A percentile compares a stretch with the other conserved stretches of the same genome.
Conservation (phyloP, 192 early-diverging fungal species). For the Allomyces arbusculus region DNA sequence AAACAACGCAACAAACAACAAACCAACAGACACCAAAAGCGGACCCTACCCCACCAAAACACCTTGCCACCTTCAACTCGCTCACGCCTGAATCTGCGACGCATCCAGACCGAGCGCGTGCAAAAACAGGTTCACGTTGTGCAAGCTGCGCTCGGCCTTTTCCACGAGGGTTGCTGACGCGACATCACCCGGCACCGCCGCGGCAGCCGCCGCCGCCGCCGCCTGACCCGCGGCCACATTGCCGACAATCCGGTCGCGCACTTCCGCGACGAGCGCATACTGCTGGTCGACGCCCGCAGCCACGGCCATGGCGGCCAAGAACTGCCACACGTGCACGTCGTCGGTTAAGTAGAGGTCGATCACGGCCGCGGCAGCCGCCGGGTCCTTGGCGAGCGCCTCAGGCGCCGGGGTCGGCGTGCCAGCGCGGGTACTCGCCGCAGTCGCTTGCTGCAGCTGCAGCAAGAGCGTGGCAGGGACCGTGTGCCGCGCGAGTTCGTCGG, state of each 20-base stretch:
- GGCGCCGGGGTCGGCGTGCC: constrained; percentile 5
- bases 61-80: too few species aligned
- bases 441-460: constrained; percentile 5
- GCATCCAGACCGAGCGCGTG: constrained; percentile 88
- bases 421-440: constrained; percentile 16
- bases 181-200: constrained; percentile 51
- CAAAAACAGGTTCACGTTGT: constrained; percentile 86
- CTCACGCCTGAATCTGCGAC: constrained; percentile 27
- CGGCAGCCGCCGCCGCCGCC: neutral
- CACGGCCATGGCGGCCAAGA: constrained; percentile 85
- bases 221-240: constrained; percentile 1
- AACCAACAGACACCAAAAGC: too few species aligned
- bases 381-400: too few species aligned
- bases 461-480: neutral
- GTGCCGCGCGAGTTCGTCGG: neutral
- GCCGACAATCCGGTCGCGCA: constrained; percentile 26
- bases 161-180: constrained; percentile 34
- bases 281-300: constrained; percentile 90
- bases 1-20: too few species aligned
- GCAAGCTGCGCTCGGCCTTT: constrained; percentile 38
- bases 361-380: constrained; percentile 4
- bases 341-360: constrained; percentile 22
- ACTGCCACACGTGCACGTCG: constrained; percentile 94
- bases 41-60: too few species aligned
- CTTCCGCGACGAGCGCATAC: constrained; percentile 72